A percentile compares a stretch with the other conserved stretches of the same genome.
Evolutionary conservation across 1,284 basidiomycete genomes (phyloP).

Genomic region (Pisolithus thermaeus): DNA sequence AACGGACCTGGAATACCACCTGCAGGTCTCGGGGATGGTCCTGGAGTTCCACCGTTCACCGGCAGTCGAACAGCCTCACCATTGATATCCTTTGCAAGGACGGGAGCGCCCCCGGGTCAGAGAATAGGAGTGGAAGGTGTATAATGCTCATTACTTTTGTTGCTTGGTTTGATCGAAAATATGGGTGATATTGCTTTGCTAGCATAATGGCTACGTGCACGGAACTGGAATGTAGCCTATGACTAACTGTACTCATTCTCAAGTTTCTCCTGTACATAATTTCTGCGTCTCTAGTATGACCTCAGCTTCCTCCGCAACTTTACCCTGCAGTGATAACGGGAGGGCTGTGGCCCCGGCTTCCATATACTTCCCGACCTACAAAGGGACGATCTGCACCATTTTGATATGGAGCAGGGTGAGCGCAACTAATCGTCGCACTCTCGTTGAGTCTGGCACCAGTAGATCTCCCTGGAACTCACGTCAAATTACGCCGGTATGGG

Average conservation of each 20-base stretch:
- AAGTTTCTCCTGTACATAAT: not conserved
- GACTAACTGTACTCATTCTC: not conserved
- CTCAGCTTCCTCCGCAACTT: too few species aligned
- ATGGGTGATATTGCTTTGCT: not conserved
- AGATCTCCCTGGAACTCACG: not conserved
- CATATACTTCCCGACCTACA: too few species aligned
- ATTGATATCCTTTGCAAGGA: slow-evolving; percentile 15
- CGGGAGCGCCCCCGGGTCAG: slow-evolving; percentile 9
- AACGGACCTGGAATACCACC: slow-evolving; percentile 26
- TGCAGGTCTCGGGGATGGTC: slow-evolving; percentile 17
- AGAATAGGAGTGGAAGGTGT: slow-evolving; percentile 14
- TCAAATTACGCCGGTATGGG: not conserved
- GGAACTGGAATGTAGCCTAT: not conserved
- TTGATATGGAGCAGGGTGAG: too few species aligned
- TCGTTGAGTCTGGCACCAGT: too few species aligned
- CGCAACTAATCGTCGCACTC: too few species aligned
- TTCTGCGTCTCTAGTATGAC: not conserved
- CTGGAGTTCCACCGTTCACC: slow-evolving; percentile 10
- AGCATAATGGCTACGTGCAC: not conserved
- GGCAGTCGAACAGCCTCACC: slow-evolving; percentile 21
- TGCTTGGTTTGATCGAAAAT: not conserved
- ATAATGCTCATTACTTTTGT: not conserved
- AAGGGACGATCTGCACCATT: too few species aligned
- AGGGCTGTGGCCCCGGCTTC: too few species aligned
- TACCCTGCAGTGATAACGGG: too few species aligned